phyloP scores from a whole-genome alignment of 1,284 basidiomycete genomes.

The Anthracocystis walkeri region DNA sequence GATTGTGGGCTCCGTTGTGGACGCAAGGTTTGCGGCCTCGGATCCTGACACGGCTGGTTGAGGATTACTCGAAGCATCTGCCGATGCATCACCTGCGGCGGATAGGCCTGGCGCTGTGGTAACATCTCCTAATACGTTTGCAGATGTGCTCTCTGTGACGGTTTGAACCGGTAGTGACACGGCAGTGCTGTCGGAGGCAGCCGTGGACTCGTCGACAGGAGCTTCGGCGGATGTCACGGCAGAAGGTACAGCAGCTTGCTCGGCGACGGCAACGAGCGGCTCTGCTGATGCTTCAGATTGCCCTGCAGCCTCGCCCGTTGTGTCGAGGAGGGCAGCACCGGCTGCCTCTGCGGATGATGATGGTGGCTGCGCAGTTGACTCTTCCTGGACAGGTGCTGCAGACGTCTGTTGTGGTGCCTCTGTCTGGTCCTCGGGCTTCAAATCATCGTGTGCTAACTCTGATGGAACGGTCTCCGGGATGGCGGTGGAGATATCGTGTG shows the following conservation, averaged over 20 bases:
- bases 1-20: not conserved
- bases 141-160: not conserved
- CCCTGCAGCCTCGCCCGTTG: not conserved
- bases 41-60: not conserved
- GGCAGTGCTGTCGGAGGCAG: not conserved
- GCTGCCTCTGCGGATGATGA: not conserved
- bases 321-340: no score
- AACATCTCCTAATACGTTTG: not conserved
- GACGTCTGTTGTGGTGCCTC: not conserved
- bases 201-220: not conserved
- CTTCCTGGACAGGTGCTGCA: not conserved
- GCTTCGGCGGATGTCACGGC: not conserved
- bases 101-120: not conserved
- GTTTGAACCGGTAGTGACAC: no score
- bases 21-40: not conserved
- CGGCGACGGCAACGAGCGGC: not conserved
- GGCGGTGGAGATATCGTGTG: not conserved
- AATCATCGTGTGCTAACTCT: not conserved
- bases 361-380: not conserved
- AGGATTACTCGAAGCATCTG: not conserved
- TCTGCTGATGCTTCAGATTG: not conserved
- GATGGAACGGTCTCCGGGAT: not conserved
- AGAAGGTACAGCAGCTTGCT: not conserved
- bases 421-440: not conserved
- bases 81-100: not conserved